Base-by-base conservation (phyloP, 345 rosid species). In the Bretschneidera sinensis region DNA sequence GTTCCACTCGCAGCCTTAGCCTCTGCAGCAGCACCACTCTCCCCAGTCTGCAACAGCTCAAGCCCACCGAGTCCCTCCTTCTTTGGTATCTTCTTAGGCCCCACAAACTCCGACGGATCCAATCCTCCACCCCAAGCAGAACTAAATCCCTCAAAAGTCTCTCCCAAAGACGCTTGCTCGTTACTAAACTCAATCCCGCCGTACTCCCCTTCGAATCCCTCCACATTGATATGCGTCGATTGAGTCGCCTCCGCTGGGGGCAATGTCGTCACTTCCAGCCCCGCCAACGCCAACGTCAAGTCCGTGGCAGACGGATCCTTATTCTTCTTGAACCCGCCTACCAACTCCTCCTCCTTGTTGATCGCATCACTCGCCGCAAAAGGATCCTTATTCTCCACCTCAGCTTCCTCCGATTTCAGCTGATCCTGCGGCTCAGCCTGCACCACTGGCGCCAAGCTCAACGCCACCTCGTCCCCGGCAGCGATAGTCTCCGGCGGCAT, bases 41-140 rank as follows among this genome's bases (percentile, higher is more conserved):
- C 83, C 28, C 96, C 89, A 0, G 99, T 88, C 63, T 88, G 95
- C 82, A 94, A 68, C 69, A 90, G 77, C 75, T 94, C 99, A 65
- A 94, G 92, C 68, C 99, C 99, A 19, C 92, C 88, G 10, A 94
- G 97, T 34, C 97, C 97, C 66, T 94, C 85, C 65, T 84, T 76
- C 69, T 86, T 94, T 6, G 67, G 72, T 51, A 83, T 78, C 69
- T 94, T 85, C 78, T 84, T 79, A 1, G 87, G 73, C 54, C 96
- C 97, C 19, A 94, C 80, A 47, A 86, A 94, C 78, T 90, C 97
- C 0, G 99, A 94, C 0, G 96, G 89, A 78, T 94, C 99, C 79
- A 94, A 78, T 39, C 96, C 99, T 47, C 97, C 99, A 65, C 99
- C 99, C 92, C 95, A 90, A 21, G 99, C 99, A 57, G 90, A 95